Conservation (phyloP, 208 protist genomes). For the Crithidia sp. region DNA sequence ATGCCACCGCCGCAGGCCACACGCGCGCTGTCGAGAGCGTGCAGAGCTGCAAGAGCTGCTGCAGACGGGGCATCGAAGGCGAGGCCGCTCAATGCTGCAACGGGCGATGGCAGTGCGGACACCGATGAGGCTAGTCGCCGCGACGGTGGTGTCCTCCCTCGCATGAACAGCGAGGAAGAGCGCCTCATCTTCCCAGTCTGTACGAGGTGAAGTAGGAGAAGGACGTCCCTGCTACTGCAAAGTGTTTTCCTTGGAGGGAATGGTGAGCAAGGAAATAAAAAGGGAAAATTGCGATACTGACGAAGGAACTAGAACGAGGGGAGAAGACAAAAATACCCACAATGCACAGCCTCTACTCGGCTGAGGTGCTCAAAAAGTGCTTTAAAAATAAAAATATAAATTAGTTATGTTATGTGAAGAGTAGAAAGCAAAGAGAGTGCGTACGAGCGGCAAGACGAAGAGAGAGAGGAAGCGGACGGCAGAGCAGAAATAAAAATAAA, state of each 20-base stretch:
- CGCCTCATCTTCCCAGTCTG: background rate
- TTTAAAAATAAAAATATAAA: no score
- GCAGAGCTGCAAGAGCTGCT: no score
- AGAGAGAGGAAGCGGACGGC: background rate
- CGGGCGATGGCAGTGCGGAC: background rate
- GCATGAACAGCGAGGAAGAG: slow-evolving; percentile 1
- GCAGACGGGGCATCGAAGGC: background rate
- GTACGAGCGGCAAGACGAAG: background rate
- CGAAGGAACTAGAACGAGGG: no score
- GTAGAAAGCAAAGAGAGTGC: background rate
- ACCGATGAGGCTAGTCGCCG: slow-evolving; percentile 4
- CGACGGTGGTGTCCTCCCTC: slow-evolving; percentile 12
- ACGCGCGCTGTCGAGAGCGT: background rate
- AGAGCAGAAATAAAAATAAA: slow-evolving; percentile 20
- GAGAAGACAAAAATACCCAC: no score
- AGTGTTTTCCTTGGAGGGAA: no score
- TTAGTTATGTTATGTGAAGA: background rate
- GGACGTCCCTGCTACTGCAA: no score
- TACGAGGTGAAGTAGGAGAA: background rate
- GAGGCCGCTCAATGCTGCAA: background rate
- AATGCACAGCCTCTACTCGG: no score
- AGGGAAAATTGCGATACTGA: background rate
- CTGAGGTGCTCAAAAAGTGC: no score
- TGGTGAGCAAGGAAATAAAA: background rate
- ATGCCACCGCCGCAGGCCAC: background rate